phyloP scores from a whole-genome alignment of 2,329 filamentous ascomycete species.

The Ceratocystis papillata region DNA sequence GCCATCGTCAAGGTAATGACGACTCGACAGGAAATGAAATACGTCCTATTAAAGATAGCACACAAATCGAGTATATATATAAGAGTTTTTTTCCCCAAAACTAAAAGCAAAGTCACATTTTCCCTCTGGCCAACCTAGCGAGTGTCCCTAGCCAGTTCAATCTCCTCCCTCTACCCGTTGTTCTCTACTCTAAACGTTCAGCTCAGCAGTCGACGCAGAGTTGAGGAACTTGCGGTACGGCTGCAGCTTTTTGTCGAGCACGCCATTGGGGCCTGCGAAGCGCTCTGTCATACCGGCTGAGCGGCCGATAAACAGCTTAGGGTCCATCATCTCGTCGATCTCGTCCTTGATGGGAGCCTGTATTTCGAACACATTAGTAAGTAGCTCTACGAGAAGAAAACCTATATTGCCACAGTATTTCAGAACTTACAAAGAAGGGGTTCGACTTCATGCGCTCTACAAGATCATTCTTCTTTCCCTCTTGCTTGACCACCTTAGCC shows the following conservation, averaged over 20 bases:
- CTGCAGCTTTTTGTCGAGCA: constrained; percentile 33
- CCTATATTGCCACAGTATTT: neutral
- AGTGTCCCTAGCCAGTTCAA: neutral
- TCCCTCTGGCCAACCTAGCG: neutral
- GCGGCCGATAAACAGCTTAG: constrained; percentile 43
- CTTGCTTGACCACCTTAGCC: constrained; percentile 45
- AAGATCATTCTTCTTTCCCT: constrained; percentile 57
- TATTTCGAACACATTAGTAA: neutral
- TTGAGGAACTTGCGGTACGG: constrained; percentile 34
- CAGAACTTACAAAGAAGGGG: constrained; percentile 51
- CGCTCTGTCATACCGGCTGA: constrained; percentile 38
- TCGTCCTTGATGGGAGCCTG: constrained; percentile 52
- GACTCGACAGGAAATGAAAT: too few relatives aligned
- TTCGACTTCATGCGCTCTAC: constrained; percentile 63
- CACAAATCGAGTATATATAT: too few relatives aligned
- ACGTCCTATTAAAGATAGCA: too few relatives aligned
- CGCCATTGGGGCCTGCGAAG: constrained; percentile 35
- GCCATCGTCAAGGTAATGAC: too few relatives aligned
- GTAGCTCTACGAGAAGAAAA: neutral
- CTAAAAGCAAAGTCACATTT: too few relatives aligned
- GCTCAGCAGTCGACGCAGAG: constrained; percentile 31
- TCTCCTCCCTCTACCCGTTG: neutral
- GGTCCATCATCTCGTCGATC: constrained; percentile 55
- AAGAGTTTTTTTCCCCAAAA: too few relatives aligned
- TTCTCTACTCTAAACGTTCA: constrained; percentile 31